These are phyloP conservation scores for Auricularia sp. DNA, from an alignment of 768 basidiomycete species.

Conservation along the genomic window DNA sequence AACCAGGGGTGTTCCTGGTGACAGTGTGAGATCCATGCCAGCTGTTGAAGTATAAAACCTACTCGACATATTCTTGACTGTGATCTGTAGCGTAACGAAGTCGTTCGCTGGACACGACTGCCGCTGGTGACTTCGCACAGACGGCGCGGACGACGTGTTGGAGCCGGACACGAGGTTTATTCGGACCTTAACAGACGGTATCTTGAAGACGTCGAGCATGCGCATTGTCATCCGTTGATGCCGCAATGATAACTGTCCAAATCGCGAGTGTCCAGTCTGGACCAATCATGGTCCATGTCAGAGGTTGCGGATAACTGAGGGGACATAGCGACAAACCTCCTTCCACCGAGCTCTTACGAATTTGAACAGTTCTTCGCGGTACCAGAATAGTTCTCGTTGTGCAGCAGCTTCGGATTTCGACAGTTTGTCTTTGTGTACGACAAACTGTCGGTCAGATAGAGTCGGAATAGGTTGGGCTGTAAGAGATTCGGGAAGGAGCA, in stretches of 20 bases:
- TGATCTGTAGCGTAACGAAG: slow-evolving; percentile 49
- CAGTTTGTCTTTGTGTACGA: slow-evolving; percentile 65
- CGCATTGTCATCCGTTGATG: slow-evolving; percentile 64
- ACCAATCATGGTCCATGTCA: not conserved
- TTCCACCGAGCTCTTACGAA: slow-evolving; percentile 65
- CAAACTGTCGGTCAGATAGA: slow-evolving; percentile 81
- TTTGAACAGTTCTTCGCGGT: slow-evolving; percentile 77
- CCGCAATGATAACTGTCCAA: slow-evolving; percentile 68
- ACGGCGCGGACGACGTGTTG: not conserved
- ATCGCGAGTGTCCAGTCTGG: slow-evolving; percentile 70
- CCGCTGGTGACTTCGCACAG: slow-evolving; percentile 34
- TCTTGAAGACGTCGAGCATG: slow-evolving; percentile 70
- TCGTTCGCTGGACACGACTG: slow-evolving; percentile 39
- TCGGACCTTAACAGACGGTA: slow-evolving; percentile 51
- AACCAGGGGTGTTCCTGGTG: slow-evolving; percentile 39
- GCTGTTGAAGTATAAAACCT: slow-evolving; percentile 20
- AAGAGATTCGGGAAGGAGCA: slow-evolving; percentile 47
- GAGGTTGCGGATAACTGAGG: too few relatives aligned
- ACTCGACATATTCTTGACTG: slow-evolving; percentile 60
- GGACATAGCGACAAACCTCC: slow-evolving; percentile 50
- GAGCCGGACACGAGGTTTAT: slow-evolving; percentile 33
- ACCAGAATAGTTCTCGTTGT: slow-evolving; percentile 89
- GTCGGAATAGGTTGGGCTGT: slow-evolving; percentile 69
- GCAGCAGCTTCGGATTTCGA: slow-evolving; percentile 45
- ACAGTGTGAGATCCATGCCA: not conserved